Base-by-base conservation (phyloP, 139 green algal genomes). In the Parachlorella kessleri region DNA sequence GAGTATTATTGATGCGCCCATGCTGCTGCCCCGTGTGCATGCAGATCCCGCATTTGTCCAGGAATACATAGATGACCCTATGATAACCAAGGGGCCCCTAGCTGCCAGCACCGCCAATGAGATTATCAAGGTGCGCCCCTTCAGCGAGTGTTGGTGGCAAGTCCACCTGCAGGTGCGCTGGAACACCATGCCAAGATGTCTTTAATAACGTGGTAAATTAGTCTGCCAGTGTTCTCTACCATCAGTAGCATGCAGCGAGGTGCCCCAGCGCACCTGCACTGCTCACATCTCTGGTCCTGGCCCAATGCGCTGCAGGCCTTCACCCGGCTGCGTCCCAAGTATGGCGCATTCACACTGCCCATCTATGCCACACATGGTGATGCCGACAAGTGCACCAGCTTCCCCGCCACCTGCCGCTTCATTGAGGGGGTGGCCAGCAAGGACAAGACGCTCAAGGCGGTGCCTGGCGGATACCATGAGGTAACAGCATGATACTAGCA, bases 401-500 rank as follows among this genome's bases (percentile, higher is more conserved):
- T 55, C 4, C n/a, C 70, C 2, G 55, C 70, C 37, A 81, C 48
- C 48, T 66, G 69, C 48, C 37, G 33, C 3, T 84, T 83, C 42
- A 75, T 78, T 30, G 72, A 70, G n/a, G 70, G 54, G 5, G 73
- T 54, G 23, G 23, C 30, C 36, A 74, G 32, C 54, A 5, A 24
- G 2, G 81, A 84, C 65, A 84, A 77, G 72, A 74, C 42, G 0
- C 39, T 78, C 35, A n/a, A 75, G 40, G 6, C 73, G 21, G 40
- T 88, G 23, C 14, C 63, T 14, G 81, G 77, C 32, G 87, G 82
- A 3, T 91, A 80, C 67, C 87, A 91, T 55, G 87, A 91, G 81
- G 55, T 90, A 54, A 23, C 40, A 59, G 48, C 14, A 18, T 14
- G n/a, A n/a, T n/a, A n/a, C n/a, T n/a, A n/a, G n/a, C n/a, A n/a